phyloP scores from a whole-genome alignment of 345 rosid genomes.

The Populus tremula region DNA sequence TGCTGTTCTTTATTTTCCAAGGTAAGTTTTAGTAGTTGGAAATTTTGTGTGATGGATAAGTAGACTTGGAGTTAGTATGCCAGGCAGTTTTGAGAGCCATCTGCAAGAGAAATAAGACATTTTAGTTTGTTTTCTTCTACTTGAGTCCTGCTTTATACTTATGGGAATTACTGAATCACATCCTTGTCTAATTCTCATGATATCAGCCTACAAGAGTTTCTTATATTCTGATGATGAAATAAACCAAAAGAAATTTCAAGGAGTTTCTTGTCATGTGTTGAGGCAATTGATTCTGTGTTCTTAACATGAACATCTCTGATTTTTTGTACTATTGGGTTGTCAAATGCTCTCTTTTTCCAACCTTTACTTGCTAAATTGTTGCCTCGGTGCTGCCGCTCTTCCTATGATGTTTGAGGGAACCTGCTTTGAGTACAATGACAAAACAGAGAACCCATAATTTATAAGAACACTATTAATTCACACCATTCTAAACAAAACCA shows the following conservation, averaged over 20 bases:
- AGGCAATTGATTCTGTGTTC: neutral
- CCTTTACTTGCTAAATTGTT: neutral
- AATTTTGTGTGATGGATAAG: neutral
- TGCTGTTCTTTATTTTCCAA: neutral
- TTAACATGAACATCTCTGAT: neutral
- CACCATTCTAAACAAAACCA: neutral
- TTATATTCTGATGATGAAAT: neutral
- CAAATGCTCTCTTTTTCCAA: neutral
- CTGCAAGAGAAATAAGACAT: neutral
- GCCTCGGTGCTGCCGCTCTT: neutral
- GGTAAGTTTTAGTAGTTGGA: neutral
- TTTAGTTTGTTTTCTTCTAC: neutral
- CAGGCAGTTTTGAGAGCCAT: neutral
- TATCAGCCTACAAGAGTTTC: neutral
- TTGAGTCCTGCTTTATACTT: neutral
- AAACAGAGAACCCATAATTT: neutral
- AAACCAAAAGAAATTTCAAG: neutral
- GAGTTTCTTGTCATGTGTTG: neutral
- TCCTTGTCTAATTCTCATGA: neutral
- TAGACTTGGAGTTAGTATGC: neutral
- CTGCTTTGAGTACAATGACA: neutral
- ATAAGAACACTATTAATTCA: neutral
- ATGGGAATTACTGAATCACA: neutral
- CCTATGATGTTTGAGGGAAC: neutral
- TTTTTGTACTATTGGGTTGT: neutral